Evolutionary conservation across 2,329 filamentous ascomycete species (phyloP).

Genomic region (Apiospora arundinis): DNA sequence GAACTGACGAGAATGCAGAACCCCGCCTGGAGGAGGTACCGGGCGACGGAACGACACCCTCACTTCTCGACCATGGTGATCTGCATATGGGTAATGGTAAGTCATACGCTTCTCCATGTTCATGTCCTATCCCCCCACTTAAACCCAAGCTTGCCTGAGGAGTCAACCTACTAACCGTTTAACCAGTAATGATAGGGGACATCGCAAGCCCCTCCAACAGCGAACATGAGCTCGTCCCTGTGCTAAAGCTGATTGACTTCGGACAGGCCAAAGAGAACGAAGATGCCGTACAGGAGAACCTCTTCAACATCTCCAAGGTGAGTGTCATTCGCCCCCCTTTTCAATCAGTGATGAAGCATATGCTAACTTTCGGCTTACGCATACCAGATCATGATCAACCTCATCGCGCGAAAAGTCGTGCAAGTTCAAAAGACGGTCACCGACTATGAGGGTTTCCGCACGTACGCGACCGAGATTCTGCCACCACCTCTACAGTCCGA

Average conservation of each 20-base stretch:
- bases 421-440: background rate
- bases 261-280: background rate
- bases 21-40: background rate
- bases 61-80: background rate
- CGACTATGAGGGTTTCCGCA: slow-evolving; percentile 3
- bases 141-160: too few relatives aligned
- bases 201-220: background rate
- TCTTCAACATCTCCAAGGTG: background rate
- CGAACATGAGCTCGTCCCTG: background rate
- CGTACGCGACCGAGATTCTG: slow-evolving; percentile 19
- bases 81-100: slow-evolving; percentile 16
- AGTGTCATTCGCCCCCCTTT: background rate
- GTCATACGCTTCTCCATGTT: background rate
- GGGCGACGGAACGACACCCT: background rate
- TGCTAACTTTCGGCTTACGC: background rate
- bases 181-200: background rate
- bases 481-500: background rate
- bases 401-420: background rate
- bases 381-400: slow-evolving; percentile 11
- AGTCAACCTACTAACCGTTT: background rate
- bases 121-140: too few relatives aligned
- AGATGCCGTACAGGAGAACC: background rate
- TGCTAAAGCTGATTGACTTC: slow-evolving; percentile 9
- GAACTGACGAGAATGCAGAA: background rate
- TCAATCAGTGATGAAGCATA: background rate